Conservation (phyloP, 805 yeast genomes). For the Ogataea zsoltii region DNA sequence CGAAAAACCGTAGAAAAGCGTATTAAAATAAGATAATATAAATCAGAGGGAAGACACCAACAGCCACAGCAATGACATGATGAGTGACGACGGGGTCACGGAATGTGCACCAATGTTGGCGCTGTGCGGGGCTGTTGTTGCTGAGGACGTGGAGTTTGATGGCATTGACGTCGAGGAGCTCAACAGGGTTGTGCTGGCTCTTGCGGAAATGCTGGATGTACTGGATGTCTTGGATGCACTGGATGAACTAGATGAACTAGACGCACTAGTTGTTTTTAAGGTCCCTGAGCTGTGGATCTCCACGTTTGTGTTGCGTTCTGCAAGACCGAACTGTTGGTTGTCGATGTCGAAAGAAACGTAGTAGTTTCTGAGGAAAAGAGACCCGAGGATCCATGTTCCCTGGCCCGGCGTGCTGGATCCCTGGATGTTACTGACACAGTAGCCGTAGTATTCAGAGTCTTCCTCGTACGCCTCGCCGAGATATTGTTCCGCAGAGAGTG, state of each 20-base stretch:
- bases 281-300: not conserved
- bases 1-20: not conserved
- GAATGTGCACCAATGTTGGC: not conserved
- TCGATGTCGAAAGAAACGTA: conserved; percentile 61
- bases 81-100: too few species aligned
- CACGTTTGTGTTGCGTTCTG: conserved; percentile 39
- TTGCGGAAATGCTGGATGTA: not conserved
- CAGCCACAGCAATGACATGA: too few species aligned
- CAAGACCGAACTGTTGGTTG: conserved; percentile 52
- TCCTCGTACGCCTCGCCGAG: conserved; percentile 48
- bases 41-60: too few species aligned
- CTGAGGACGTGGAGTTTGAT: not conserved
- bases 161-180: too few species aligned
- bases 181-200: not conserved
- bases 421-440: conserved; percentile 66
- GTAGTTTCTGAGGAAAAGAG: conserved; percentile 54
- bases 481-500: conserved; percentile 44
- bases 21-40: too few species aligned
- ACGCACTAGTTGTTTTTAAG: not conserved
- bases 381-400: conserved; percentile 63
- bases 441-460: conserved; percentile 41
- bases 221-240: not conserved
- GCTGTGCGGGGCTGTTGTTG: not conserved
- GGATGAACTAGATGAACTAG: conserved; percentile 1
- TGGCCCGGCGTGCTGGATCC: conserved; percentile 45